Evolutionary conservation across 2,329 filamentous ascomycete genomes (phyloP), one percentile per base, ranked within the genome.

Genomic region (Raffaelea arxii): DNA sequence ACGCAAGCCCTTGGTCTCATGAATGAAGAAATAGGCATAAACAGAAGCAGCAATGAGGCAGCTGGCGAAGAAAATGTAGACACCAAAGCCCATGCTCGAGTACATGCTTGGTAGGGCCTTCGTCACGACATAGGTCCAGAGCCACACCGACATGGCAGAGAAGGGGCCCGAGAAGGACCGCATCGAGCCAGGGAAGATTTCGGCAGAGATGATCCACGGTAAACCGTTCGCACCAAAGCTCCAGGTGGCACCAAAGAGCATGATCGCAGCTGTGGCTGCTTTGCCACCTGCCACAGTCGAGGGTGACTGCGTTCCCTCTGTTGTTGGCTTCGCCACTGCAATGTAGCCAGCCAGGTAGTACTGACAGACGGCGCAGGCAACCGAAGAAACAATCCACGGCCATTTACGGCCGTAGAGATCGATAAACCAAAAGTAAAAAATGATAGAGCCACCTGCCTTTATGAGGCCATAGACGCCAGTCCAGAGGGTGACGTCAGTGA

Each of bases 311-410:
- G n/a, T n/a, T n/a, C n/a, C n/a, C n/a, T n/a, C n/a, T 66, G 2
- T 55, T 62, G 9, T 68, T 65, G 0, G 73, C 42, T 74, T 68
- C 2, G 68, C 69, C 40, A 70, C 67, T 57, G 72, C 71, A 35
- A 77, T 72, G 49, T 76, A 77, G 6, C 68, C 68, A 1, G 72
- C 74, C 3, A 76, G 68, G 41, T 72, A 67, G 63, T 68, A 75
- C 51, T 75, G 66, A 32, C 69, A 72, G 1, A 68, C 54, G 2
- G 68, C 71, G 40, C 71, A 73, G 6, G 66, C 62, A 12, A 69
- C 57, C 1, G 70, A 72, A 1, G 70, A 72, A 55, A 71, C 61
- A 35, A 75, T 69, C 2, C 69, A 65, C 1, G 65, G 66, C 4
- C 40, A 21, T 7, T 21, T 21, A 30, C 66, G 62, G 25, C 66